These are phyloP conservation scores for Discostella stelligera DNA, from an alignment of 352 stramenopile species.

Conservation along the genomic window DNA sequence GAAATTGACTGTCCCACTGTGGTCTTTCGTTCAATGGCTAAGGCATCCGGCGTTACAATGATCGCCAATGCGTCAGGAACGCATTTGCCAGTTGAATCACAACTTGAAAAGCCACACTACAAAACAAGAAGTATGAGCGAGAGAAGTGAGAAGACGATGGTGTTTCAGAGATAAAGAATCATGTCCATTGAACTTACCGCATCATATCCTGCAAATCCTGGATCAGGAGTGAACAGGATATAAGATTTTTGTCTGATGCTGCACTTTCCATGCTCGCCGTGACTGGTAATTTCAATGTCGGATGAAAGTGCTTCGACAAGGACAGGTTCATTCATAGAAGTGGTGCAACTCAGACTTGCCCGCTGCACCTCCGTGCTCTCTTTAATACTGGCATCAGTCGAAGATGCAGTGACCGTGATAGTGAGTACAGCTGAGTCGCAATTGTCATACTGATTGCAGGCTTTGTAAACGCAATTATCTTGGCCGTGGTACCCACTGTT, in stretches of 20 bases:
- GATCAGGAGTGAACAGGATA: slow-evolving; percentile 11
- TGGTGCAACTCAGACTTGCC: background rate
- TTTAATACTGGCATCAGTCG: background rate
- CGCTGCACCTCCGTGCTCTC: background rate
- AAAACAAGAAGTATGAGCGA: background rate
- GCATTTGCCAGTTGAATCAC: background rate
- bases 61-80: background rate
- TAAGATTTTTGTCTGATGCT: slow-evolving; percentile 1
- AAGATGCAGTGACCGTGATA: background rate
- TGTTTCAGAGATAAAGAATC: background rate
- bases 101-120: slow-evolving; percentile 10
- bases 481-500: background rate
- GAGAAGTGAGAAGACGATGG: background rate
- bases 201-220: slow-evolving; percentile 14
- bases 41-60: slow-evolving; percentile 4
- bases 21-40: slow-evolving; percentile 2
- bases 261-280: background rate
- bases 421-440: background rate
- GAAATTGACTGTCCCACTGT: background rate
- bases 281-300: background rate
- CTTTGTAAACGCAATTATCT: background rate
- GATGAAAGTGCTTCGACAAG: background rate
- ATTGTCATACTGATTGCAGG: background rate
- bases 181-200: background rate
- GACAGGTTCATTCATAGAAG: slow-evolving; percentile 12